Evolutionary conservation across 768 basidiomycete genomes (phyloP).

Genomic region (Peribolospora baueri): DNA sequence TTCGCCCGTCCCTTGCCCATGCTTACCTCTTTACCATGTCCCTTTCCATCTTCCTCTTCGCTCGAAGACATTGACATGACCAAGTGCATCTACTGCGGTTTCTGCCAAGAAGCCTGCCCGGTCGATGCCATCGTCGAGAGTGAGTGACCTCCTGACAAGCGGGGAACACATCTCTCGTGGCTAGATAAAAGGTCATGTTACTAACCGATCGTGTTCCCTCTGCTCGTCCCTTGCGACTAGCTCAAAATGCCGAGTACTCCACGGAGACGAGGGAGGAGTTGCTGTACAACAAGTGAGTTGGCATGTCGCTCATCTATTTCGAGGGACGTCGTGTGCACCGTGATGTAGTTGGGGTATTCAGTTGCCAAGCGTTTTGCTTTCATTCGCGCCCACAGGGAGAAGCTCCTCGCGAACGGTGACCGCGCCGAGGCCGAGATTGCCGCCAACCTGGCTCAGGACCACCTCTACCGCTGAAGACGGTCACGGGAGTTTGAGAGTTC

Average conservation of each 20-base stretch:
- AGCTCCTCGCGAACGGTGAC: slow-evolving; percentile 79
- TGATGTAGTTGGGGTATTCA: too few relatives aligned
- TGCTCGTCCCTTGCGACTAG: slow-evolving; percentile 22
- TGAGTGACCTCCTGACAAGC: slow-evolving; percentile 24
- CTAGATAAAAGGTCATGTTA: slow-evolving; percentile 3
- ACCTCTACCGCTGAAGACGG: slow-evolving; percentile 12
- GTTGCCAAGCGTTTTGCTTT: too few relatives aligned
- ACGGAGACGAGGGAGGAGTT: slow-evolving; percentile 96
- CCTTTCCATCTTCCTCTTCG: slow-evolving; percentile 3
- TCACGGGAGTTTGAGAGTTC: too few relatives aligned
- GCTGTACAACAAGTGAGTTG: slow-evolving; percentile 57
- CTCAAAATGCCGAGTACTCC: slow-evolving; percentile 91
- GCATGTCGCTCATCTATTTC: too few relatives aligned
- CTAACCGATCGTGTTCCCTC: background rate
- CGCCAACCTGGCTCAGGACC: slow-evolving; percentile 38
- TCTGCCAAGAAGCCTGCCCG: slow-evolving; percentile 98
- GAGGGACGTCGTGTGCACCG: too few relatives aligned
- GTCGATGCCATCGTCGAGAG: slow-evolving; percentile 99
- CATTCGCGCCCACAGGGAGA: slow-evolving; percentile 29
- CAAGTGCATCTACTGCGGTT: slow-evolving; percentile 98
- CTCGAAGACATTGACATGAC: slow-evolving; percentile 90
- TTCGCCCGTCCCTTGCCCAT: background rate
- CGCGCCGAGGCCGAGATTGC: slow-evolving; percentile 92
- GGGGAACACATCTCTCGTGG: slow-evolving; percentile 2
- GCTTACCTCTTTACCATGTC: background rate